These are phyloP conservation scores for Phaeosphaeria sp. DNA, from an alignment of 2,329 filamentous ascomycete genomes.

Conservation along the genomic window DNA sequence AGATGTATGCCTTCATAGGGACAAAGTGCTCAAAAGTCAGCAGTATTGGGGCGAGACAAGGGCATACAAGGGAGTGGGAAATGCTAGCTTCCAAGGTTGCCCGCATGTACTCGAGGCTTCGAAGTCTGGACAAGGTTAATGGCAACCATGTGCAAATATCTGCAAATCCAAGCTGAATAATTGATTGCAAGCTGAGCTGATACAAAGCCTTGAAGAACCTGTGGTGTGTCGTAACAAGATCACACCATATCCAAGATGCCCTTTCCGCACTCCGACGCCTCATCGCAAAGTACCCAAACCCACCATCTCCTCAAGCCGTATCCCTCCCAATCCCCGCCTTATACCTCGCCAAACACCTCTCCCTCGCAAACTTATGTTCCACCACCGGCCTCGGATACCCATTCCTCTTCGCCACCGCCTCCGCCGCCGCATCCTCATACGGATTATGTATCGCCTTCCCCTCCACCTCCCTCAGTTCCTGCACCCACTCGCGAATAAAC, in stretches of 20 bases:
- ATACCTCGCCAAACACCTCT: constrained; percentile 72
- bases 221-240: no score
- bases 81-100: no score
- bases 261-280: background rate
- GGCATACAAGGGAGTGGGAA: no score
- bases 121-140: no score
- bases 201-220: no score
- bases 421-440: constrained; percentile 66
- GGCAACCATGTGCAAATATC: no score
- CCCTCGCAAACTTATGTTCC: constrained; percentile 72
- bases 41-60: no score
- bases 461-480: constrained; percentile 70
- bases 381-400: constrained; percentile 81
- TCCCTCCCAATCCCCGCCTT: constrained; percentile 67
- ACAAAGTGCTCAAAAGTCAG: no score
- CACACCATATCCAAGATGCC: background rate
- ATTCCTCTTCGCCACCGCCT: constrained; percentile 64
- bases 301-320: constrained; percentile 45
- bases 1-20: no score
- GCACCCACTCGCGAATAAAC: constrained; percentile 85
- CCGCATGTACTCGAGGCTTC: no score
- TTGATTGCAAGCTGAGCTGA: no score
- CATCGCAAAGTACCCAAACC: background rate
- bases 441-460: constrained; percentile 82
- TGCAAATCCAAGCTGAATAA: no score